Base-by-base conservation (phyloP, 768 basidiomycete genomes). In the Tricholoma matsutake region DNA sequence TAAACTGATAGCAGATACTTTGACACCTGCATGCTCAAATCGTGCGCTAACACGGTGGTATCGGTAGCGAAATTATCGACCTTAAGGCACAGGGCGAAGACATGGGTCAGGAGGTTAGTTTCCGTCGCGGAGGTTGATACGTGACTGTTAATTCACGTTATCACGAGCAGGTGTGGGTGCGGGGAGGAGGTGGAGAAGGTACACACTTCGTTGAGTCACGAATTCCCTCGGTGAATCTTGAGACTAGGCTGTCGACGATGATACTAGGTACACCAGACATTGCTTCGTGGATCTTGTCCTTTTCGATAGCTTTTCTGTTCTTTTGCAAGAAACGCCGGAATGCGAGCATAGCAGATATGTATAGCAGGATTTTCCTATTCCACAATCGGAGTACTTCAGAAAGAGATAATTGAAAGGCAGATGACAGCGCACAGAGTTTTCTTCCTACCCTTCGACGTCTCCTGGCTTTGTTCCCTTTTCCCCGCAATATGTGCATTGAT, bases 21-120 rank as follows among this genome's bases (percentile, higher is more conserved):
- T 6, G 78, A 56, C 10, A 82, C 68, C 3, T 82, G 69, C 79
- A 93, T 83, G 63, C 81, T 84, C 6, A 98, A 73, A 73, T 97
- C 96, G 6, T 80, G 76, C 2, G 94, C 91, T 34, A 97, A 75
- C 29, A 81, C 68, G 1, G 80, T 76, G 0, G 87, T 80, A 63
- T 97, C 88, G 0, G 87, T 83, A 0, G 86, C 85, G 67, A 85
- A 96, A 57, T 86, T 84, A 64, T 97, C 94, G 6, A 94, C 71
- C 54, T 83, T 85, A 29, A 97, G 82, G 67, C 88, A 92, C 0
- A 96, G 76, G 1, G 90, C 88, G 62, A 96, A 89, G 69, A 95
- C 81, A 67, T 93, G 84, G 1, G 91, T 85, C 59, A 94, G 74
- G 2, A 96, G 78, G 66, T 82, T 85, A 2, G 88, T 87, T 69